Base-by-base conservation (phyloP, 257 asterid genomes). In the Fraxinus excelsior region DNA sequence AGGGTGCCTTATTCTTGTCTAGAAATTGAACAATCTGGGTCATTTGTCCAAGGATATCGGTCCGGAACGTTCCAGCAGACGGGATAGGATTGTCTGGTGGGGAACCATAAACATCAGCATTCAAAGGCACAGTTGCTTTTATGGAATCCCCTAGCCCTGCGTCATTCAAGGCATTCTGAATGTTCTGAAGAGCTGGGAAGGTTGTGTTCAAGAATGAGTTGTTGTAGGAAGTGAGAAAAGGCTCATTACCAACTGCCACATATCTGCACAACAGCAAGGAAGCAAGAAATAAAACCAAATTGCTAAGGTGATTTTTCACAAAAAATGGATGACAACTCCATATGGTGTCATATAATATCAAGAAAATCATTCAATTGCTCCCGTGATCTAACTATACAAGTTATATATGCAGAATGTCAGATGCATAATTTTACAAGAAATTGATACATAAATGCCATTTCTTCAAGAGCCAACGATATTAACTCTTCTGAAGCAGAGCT, bases 191-290 rank as follows among this genome's bases (percentile, higher is more conserved):
- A 71, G 97, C 97, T 31, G 97, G 97, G 84, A 91, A 91, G 23
- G 97, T 91, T 19, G 89, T 82, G 83, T 87, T 88, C n/a, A 91
- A 5, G 74, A 90, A 91, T 19, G 97, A 87, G 85, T 81, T 76
- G 87, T 91, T 91, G 74, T 91, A 91, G 53, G 97, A 84, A 76
- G 88, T 85, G 29, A 91, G 89, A 84, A 91, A 91, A 23, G 97
- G 97, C 89, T 91, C 97, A 46, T 91, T 91, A 70, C 97, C 97
- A 10, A 91, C 97, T 26, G 97, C 97, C 49, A 90, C 97, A 67
- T 91, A 91, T 80, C 97, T 90, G 91, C 82, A 77, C 60, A 64
- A 74, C 28, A 28, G 51, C 26, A 51, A 46, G 68, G 34, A 70
- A 34, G 4, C 26, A 53, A 32, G 71, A 9, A 71, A 46, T 40